A percentile compares a stretch with the other conserved stretches of the same genome.
phyloP scores from a whole-genome alignment of 208 protist genomes.

The Wallacemonas sp. region DNA sequence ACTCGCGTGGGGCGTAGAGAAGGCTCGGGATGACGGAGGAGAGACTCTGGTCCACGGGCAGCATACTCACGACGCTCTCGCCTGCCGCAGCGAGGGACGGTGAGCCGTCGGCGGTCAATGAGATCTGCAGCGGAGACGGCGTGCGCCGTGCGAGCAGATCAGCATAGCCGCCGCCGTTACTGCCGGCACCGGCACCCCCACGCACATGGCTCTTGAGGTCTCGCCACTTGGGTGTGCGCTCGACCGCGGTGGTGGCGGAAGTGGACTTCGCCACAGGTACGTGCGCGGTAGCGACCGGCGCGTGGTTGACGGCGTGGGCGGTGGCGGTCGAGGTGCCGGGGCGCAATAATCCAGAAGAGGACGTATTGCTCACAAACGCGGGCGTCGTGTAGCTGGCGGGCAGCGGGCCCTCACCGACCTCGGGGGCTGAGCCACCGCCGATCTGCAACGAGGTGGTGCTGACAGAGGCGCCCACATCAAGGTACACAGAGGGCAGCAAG shows the following conservation, averaged over 20 bases:
- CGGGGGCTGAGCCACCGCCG: background rate
- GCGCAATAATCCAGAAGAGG: background rate
- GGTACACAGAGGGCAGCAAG: slow-evolving; percentile 4
- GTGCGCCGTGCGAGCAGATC: too few species aligned
- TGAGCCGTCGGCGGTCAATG: background rate
- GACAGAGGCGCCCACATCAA: background rate
- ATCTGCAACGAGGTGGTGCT: background rate
- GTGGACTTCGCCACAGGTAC: background rate
- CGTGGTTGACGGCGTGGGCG: background rate
- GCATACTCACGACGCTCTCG: too few species aligned
- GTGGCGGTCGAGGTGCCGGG: background rate
- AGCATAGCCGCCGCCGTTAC: background rate
- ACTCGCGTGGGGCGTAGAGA: background rate
- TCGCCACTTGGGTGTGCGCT: slow-evolving; percentile 1
- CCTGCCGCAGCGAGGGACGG: background rate
- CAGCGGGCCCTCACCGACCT: background rate
- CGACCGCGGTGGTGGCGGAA: background rate
- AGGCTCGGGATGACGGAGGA: slow-evolving; percentile 7
- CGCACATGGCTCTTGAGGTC: background rate
- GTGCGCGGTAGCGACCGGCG: too few species aligned
- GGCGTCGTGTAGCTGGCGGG: background rate
- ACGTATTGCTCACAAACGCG: background rate
- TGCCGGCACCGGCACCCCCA: background rate
- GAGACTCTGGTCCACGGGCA: too few species aligned
- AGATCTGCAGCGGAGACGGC: background rate